Percentiles rank a stretch among this genome's conserved stretches.
These are phyloP conservation scores for Colletotrichum sp. DNA, from an alignment of 2,329 filamentous ascomycete species.

Conservation along the genomic window DNA sequence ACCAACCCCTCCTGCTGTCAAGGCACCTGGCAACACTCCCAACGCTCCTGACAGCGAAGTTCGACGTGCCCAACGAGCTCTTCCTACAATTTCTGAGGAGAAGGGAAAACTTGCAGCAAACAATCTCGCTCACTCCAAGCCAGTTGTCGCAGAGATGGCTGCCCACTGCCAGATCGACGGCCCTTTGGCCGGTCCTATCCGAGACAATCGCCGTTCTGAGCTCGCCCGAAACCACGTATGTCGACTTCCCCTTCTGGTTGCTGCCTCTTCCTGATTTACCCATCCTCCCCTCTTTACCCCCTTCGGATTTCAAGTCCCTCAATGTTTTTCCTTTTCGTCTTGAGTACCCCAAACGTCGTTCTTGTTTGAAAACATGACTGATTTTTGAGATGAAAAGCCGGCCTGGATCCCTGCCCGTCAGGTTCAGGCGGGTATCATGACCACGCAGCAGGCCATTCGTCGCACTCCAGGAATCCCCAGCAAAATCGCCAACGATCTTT, in stretches of 20 bases:
- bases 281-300: not conserved
- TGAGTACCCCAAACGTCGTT: not conserved
- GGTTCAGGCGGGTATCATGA: slow-evolving; percentile 22
- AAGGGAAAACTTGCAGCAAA: not conserved
- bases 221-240: slow-evolving; percentile 20
- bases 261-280: not conserved
- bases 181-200: slow-evolving; percentile 19
- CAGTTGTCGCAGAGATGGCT: slow-evolving; percentile 2
- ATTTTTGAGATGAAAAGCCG: slow-evolving; percentile 5
- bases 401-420: slow-evolving; percentile 19
- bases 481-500: slow-evolving; percentile 20
- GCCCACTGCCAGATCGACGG: slow-evolving; percentile 22
- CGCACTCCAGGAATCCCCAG: slow-evolving; percentile 22
- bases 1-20: not conserved
- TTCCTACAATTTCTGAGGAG: slow-evolving; percentile 1
- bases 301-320: not conserved
- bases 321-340: not conserved
- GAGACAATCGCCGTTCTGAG: slow-evolving; percentile 21
- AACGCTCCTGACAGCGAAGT: not conserved
- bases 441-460: slow-evolving; percentile 22
- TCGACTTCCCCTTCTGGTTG: not conserved
- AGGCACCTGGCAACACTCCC: not conserved
- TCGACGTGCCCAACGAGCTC: not conserved
- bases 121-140: not conserved
- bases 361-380: not conserved